Conservation (phyloP, 345 rosid species). For the Salix viminalis region DNA sequence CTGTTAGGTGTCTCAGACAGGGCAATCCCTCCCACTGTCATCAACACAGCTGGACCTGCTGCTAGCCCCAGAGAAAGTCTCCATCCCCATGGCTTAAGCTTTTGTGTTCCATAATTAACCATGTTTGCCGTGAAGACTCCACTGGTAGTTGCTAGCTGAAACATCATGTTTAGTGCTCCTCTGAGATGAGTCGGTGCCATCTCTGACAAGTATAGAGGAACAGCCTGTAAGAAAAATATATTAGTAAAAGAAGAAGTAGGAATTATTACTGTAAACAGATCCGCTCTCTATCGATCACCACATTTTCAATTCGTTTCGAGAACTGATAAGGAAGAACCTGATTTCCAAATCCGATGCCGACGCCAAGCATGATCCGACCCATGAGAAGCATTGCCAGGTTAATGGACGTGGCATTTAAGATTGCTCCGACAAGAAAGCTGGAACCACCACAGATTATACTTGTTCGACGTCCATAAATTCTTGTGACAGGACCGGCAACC, state of each 20-base stretch:
- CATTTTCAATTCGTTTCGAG: not conserved
- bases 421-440: conserved; percentile 71
- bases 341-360: conserved; percentile 97
- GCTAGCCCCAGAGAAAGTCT: conserved; percentile 93
- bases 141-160: conserved; percentile 83
- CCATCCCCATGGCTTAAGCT: conserved; percentile 90
- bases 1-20: conserved; percentile 93
- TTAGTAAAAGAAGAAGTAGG: not conserved
- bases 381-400: conserved; percentile 71
- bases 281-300: not conserved
- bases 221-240: conserved; percentile 40
- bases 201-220: conserved; percentile 83
- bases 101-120: conserved; percentile 80
- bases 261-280: not conserved
- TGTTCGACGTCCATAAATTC: conserved; percentile 67
- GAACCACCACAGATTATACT: conserved; percentile 84
- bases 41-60: conserved; percentile 68
- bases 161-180: conserved; percentile 90
- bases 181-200: conserved; percentile 94
- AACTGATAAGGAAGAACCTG: conserved; percentile 34
- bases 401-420: conserved; percentile 61
- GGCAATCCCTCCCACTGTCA: conserved; percentile 71
- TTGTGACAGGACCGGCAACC: conserved; percentile 72
- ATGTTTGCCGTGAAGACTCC: conserved; percentile 90
- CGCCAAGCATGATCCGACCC: conserved; percentile 82